phyloP scores from a whole-genome alignment of 176 grass and related monocot genomes.

The Carex scoparia region DNA sequence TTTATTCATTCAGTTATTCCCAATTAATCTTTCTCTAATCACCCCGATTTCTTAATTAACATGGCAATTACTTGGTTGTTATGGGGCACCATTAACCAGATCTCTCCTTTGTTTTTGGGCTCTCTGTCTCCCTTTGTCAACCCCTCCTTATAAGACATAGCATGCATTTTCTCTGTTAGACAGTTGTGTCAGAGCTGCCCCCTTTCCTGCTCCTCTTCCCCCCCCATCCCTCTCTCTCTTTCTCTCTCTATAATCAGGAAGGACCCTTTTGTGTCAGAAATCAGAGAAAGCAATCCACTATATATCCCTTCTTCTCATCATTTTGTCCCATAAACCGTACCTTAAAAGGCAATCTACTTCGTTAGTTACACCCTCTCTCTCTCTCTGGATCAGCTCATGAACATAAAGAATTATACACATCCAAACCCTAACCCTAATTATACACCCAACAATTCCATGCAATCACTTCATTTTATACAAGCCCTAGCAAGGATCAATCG shows the following conservation, averaged over 20 bases:
- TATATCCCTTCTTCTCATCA: constrained; percentile 1
- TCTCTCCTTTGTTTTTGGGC: neutral
- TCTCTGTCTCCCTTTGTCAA: constrained; percentile 49
- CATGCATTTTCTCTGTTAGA: constrained; percentile 47
- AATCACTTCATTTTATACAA: constrained; percentile 67
- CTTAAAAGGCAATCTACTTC: constrained; percentile 21
- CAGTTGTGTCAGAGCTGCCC: constrained; percentile 75
- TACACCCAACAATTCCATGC: constrained; percentile 39
- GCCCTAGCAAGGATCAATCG: constrained; percentile 53
- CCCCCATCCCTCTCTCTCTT: constrained; percentile 16
- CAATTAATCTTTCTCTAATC: constrained; percentile 5
- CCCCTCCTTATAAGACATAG: constrained; percentile 49
- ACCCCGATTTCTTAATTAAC: neutral
- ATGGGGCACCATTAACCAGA: constrained; percentile 18
- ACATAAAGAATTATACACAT: constrained; percentile 13
- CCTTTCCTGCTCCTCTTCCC: constrained; percentile 19
- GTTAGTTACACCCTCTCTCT: neutral
- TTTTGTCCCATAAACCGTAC: constrained; percentile 13
- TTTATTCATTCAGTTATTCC: constrained; percentile 10
- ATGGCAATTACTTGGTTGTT: neutral
- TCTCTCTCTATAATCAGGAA: constrained; percentile 37
- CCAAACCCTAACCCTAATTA: constrained; percentile 54
- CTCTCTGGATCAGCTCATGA: constrained; percentile 29
- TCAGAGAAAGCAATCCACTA: constrained; percentile 22
- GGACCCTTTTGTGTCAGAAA: constrained; percentile 21